These are phyloP conservation scores for Euphrasia confusa DNA, from an alignment of 257 asterid genomes.

Conservation along the genomic window DNA sequence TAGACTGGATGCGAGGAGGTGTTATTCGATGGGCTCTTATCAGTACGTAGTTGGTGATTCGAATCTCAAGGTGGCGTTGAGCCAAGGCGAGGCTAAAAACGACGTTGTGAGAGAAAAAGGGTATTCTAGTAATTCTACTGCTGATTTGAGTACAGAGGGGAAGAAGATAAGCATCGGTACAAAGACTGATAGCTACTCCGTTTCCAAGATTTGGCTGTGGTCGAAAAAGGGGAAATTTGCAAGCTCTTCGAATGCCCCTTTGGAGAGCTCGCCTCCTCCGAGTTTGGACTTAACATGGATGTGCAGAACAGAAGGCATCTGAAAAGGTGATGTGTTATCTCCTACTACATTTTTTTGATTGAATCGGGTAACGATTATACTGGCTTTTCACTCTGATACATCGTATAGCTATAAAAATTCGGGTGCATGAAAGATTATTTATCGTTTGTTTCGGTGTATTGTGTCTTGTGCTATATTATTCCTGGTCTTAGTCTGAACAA, in stretches of 20 bases:
- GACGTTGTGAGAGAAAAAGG: constrained; percentile 28
- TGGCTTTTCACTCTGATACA: constrained; percentile 23
- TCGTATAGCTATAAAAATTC: constrained; percentile 28
- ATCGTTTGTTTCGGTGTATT: background rate
- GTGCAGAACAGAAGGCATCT: constrained; percentile 34
- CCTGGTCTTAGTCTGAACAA: background rate
- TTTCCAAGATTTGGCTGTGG: constrained; percentile 98
- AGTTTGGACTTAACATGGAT: constrained; percentile 41
- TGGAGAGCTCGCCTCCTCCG: constrained; percentile 36
- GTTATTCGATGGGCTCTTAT: constrained; percentile 90
- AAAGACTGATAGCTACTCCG: constrained; percentile 90
- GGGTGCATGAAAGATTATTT: constrained; percentile 12
- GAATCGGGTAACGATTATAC: constrained; percentile 18
- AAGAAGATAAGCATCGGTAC: constrained; percentile 72
- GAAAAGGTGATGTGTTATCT: constrained; percentile 24
- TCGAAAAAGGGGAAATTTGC: constrained; percentile 70
- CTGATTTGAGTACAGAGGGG: constrained; percentile 44
- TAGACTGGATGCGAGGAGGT: constrained; percentile 80
- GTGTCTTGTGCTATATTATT: background rate
- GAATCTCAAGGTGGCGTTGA: constrained; percentile 64
- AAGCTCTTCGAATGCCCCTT: constrained; percentile 42
- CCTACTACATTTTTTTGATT: constrained; percentile 20
- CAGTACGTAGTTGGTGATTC: constrained; percentile 85
- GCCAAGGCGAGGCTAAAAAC: constrained; percentile 29
- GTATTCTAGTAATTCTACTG: constrained; percentile 25